These are phyloP conservation scores for Chenopodium formosanum DNA, from an alignment of 148 eudicot species.

Conservation along the genomic window DNA sequence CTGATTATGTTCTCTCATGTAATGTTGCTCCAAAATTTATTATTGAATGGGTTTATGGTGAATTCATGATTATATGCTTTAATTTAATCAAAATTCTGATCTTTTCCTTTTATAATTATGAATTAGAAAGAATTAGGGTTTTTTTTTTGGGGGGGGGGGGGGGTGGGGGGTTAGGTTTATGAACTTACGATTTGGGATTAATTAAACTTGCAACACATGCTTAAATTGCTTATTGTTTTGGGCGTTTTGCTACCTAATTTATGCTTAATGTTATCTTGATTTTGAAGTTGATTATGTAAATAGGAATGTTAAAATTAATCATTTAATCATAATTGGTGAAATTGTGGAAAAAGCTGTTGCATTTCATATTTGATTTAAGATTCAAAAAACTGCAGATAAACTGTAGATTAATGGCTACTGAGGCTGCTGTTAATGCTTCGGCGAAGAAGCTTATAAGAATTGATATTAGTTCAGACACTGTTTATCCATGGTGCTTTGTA, in stretches of 20 bases:
- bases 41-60: too few species aligned
- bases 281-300: not conserved
- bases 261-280: not conserved
- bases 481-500: conserved; percentile 99
- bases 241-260: not conserved
- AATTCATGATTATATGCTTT: too few species aligned
- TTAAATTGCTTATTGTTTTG: not conserved
- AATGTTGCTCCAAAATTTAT: too few species aligned
- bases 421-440: conserved; percentile 33
- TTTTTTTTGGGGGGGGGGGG: too few species aligned
- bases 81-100: too few species aligned
- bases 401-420: conserved; percentile 50
- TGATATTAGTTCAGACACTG: conserved; percentile 73
- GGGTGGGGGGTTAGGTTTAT: too few species aligned
- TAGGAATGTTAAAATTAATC: not conserved
- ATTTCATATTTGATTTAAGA: conserved; percentile 1
- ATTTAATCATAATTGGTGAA: not conserved
- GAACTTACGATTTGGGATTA: too few species aligned
- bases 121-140: too few species aligned
- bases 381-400: conserved; percentile 9
- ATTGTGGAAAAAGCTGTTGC: not conserved
- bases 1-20: too few species aligned
- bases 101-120: too few species aligned
- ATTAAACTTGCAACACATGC: too few species aligned
- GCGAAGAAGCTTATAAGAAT: conserved; percentile 64